Percentiles rank a stretch among this genome's conserved stretches.
Evolutionary conservation across 768 basidiomycete genomes (phyloP).

Genomic region (Cyclocybe cylindracea): DNA sequence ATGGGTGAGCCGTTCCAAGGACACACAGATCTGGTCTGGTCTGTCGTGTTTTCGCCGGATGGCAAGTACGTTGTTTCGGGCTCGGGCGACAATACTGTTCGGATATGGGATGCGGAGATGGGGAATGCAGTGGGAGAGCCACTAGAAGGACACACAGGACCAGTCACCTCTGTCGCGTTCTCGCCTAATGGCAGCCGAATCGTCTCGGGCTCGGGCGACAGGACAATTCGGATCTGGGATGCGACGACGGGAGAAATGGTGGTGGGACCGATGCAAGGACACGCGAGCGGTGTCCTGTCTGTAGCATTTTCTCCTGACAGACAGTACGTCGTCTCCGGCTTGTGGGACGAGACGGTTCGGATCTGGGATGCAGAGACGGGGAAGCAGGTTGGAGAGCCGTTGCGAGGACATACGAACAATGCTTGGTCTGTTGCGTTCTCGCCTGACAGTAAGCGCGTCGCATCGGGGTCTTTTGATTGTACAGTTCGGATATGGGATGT

Average conservation of each 20-base stretch:
- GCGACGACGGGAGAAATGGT: background rate
- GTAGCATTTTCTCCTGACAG: conserved; percentile 9
- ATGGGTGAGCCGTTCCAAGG: background rate
- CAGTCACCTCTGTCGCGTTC: conserved; percentile 5
- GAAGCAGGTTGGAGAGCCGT: background rate
- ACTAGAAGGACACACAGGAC: conserved; percentile 2
- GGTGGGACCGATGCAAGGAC: background rate
- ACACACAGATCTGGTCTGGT: background rate
- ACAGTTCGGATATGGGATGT: background rate
- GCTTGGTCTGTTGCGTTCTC: conserved; percentile 3
- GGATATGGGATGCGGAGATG: conserved; percentile 11
- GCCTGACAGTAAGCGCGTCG: background rate
- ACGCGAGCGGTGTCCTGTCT: background rate
- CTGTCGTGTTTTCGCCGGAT: conserved; percentile 7
- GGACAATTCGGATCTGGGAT: conserved; percentile 10
- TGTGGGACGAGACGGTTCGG: conserved; percentile 1
- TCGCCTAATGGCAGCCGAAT: conserved; percentile 2
- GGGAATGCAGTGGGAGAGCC: conserved; percentile 2
- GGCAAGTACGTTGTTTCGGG: conserved; percentile 6
- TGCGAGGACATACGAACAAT: conserved; percentile 2
- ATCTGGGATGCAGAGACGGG: conserved; percentile 10
- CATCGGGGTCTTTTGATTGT: background rate
- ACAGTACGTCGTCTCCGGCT: conserved; percentile 6
- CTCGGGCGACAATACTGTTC: conserved; percentile 2
- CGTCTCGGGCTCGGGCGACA: conserved; percentile 4